phyloP scores from a whole-genome alignment of 208 protist species.

The Trypanosoma conorhini region DNA sequence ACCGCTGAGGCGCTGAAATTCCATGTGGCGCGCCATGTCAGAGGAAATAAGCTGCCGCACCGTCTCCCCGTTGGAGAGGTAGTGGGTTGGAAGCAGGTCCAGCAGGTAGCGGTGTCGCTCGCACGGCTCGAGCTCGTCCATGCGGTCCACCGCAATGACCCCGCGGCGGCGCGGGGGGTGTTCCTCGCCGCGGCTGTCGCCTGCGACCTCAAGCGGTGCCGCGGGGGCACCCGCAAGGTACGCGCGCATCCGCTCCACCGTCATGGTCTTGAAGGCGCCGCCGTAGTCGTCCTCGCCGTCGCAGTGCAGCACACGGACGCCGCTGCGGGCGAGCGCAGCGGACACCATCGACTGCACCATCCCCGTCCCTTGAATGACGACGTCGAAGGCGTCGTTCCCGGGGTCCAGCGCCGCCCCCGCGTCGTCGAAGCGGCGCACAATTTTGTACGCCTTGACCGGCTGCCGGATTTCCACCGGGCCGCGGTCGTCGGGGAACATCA shows the following conservation, averaged over 20 bases:
- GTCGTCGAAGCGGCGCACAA: constrained; percentile 56
- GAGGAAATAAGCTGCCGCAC: constrained; percentile 42
- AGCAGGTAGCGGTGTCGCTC: constrained; percentile 44
- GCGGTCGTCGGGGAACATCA: constrained; percentile 90
- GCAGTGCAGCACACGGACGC: constrained; percentile 88
- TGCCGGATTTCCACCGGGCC: constrained; percentile 77
- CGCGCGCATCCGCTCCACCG: constrained; percentile 34
- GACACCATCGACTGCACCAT: constrained; percentile 84
- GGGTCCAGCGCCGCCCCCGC: constrained; percentile 47
- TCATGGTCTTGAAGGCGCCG: constrained; percentile 52
- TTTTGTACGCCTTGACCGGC: constrained; percentile 80
- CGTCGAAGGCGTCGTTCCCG: constrained; percentile 51
- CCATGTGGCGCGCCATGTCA: constrained; percentile 59
- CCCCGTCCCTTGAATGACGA: constrained; percentile 89
- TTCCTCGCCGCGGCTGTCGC: neutral
- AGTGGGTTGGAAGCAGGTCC: constrained; percentile 69
- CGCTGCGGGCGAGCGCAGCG: constrained; percentile 78
- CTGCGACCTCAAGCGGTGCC: neutral
- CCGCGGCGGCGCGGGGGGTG: neutral
- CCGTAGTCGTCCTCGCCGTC: constrained; percentile 88
- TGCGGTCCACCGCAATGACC: constrained; percentile 32
- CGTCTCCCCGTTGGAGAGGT: constrained; percentile 55
- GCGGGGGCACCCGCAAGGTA: constrained; percentile 23
- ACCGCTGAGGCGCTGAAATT: constrained; percentile 60
- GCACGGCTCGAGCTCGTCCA: constrained; percentile 29